Evolutionary conservation across 169 alveolate genomes (phyloP), one percentile per base, ranked within the genome.

Genomic region (Eimeria zaria): DNA sequence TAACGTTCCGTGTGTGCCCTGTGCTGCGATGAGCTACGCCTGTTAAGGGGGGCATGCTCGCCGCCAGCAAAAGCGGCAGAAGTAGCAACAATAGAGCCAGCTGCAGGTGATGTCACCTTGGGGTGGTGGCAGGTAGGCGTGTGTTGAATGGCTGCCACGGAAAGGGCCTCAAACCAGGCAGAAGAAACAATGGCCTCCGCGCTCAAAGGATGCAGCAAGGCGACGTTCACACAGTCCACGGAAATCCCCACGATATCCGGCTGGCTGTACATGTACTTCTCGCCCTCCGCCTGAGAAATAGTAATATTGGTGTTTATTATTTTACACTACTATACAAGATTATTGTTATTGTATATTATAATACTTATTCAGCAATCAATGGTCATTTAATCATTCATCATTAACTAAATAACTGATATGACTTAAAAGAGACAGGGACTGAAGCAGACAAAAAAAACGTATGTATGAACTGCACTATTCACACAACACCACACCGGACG

Each of bases 91-190:
- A n/a, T n/a, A n/a, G n/a, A n/a, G n/a, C n/a, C n/a, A n/a, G n/a
- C n/a, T n/a, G n/a, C n/a, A 39, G 55, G 46, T 11, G 44, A 4
- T 53, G 14, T 67, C n/a, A 93, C 96, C 96, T 93, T 93, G 69
- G 96, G 96, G 62, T 93, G 96, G 67, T 84, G 84, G 87, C 96
- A 93, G 12, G 92, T 93, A 24, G 96, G 96, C 1, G 96, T 87
- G 78, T 48, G 44, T 44, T 81, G 92, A 46, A 93, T 74, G 62
- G 76, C 96, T 6, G 85, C 88, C 2, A 53, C 84, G 48, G 67
- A 48, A 83, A 93, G 93, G 64, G 69, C 18, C 9, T 51, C 78
- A 55, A 93, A 93, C 96, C 96, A 93, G 39, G 46, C 24, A 27
- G 55, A 41, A 33, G 60, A 12, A 48, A 39, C 62, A 44, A 55